A percentile compares a stretch with the other conserved stretches of the same genome.
phyloP scores from a whole-genome alignment of 2,329 filamentous ascomycete species.

The Verticillium alfalfae region DNA sequence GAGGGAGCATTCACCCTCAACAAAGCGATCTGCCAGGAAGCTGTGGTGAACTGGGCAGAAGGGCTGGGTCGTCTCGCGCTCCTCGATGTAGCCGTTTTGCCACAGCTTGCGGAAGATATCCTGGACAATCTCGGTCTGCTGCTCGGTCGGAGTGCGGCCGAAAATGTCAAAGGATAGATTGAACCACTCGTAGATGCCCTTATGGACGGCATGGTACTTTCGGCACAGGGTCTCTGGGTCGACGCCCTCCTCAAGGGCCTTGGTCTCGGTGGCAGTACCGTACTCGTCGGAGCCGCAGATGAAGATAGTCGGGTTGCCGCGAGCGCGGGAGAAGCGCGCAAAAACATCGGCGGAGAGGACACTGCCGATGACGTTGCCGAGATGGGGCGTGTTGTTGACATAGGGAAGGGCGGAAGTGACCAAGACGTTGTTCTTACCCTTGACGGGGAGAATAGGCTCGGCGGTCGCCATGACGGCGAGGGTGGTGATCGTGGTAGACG shows the following conservation, averaged over 20 bases:
- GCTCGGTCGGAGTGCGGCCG: constrained; percentile 79
- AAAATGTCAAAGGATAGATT: constrained; percentile 93
- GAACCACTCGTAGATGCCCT: constrained; percentile 94
- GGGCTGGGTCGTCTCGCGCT: constrained; percentile 81
- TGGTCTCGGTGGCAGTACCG: constrained; percentile 92
- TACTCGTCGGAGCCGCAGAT: constrained; percentile 65
- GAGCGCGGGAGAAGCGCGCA: constrained; percentile 72
- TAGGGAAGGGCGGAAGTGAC: constrained; percentile 88
- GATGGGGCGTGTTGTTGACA: constrained; percentile 68
- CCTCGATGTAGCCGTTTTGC: constrained; percentile 82
- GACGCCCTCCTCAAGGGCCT: constrained; percentile 81
- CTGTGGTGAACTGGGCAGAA: constrained; percentile 68
- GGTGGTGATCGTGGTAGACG: background rate
- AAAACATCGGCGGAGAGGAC: constrained; percentile 88
- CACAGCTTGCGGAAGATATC: constrained; percentile 84
- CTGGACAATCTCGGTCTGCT: constrained; percentile 91
- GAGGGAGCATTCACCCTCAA: constrained; percentile 72
- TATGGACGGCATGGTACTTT: constrained; percentile 88
- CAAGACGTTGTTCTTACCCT: constrained; percentile 79
- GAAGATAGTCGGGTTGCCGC: constrained; percentile 74
- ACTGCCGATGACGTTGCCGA: constrained; percentile 84
- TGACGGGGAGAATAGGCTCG: constrained; percentile 53
- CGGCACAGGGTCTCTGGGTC: constrained; percentile 81
- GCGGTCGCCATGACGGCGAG: constrained; percentile 10
- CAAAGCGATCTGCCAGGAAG: constrained; percentile 81